phyloP scores from a whole-genome alignment of 2,329 filamentous ascomycete genomes.

The Rutstroemia sp. region DNA sequence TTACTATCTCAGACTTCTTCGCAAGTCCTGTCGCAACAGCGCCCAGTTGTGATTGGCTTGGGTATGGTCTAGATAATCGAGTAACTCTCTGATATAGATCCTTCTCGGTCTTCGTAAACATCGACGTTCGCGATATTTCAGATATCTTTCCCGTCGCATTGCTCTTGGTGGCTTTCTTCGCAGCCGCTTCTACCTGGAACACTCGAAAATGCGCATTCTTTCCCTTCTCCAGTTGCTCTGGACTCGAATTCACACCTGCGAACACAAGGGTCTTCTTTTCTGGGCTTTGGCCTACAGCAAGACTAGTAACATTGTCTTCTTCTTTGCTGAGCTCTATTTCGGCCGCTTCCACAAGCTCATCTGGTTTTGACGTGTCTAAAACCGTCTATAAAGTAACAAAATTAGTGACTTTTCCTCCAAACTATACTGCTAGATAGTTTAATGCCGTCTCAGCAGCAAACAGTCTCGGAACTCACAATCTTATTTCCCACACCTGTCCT shows the following conservation, averaged over 20 bases:
- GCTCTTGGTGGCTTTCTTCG: slow-evolving; percentile 27
- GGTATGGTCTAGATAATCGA: slow-evolving; percentile 43
- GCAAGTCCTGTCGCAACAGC: slow-evolving; percentile 74
- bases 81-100: slow-evolving; percentile 54
- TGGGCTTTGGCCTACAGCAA: slow-evolving; percentile 60
- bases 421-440: background rate
- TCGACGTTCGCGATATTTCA: slow-evolving; percentile 44
- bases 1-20: slow-evolving; percentile 66
- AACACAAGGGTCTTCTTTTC: slow-evolving; percentile 51
- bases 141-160: slow-evolving; percentile 35
- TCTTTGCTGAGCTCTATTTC: slow-evolving; percentile 73
- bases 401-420: background rate
- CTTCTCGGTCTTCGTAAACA: slow-evolving; percentile 43
- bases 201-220: slow-evolving; percentile 80
- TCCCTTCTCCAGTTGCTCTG: slow-evolving; percentile 62
- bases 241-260: slow-evolving; percentile 79
- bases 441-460: background rate
- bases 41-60: slow-evolving; percentile 57
- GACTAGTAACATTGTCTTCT: slow-evolving; percentile 83
- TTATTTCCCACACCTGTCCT: slow-evolving; percentile 80
- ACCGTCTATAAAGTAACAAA: slow-evolving; percentile 24
- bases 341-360: slow-evolving; percentile 49
- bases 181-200: slow-evolving; percentile 48
- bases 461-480: slow-evolving; percentile 52
- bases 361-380: slow-evolving; percentile 25